Conservation (phyloP, 2,329 filamentous ascomycete genomes). For the Fusarium compactum region DNA sequence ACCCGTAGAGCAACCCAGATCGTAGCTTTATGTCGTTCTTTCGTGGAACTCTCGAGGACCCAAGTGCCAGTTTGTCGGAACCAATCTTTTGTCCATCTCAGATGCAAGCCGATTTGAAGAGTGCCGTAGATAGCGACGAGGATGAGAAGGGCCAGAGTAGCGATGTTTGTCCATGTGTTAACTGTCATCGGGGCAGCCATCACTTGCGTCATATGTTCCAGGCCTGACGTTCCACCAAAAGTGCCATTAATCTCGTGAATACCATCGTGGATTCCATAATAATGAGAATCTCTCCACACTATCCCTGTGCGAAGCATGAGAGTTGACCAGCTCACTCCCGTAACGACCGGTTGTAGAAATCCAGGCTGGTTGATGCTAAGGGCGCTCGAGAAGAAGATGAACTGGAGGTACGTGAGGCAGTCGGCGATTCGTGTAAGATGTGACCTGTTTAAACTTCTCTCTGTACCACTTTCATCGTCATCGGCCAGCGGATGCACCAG, state of each 20-base stretch:
- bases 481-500: slow-evolving; percentile 16
- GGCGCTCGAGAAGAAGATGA: slow-evolving; percentile 76
- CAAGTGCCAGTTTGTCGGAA: slow-evolving; percentile 52
- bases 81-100: slow-evolving; percentile 56
- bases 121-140: slow-evolving; percentile 70
- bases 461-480: slow-evolving; percentile 16
- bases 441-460: slow-evolving; percentile 8
- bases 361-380: slow-evolving; percentile 79
- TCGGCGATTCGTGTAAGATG: slow-evolving; percentile 53
- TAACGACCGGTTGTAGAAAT: slow-evolving; percentile 77
- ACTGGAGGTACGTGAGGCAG: slow-evolving; percentile 81
- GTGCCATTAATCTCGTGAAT: slow-evolving; percentile 76
- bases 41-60: slow-evolving; percentile 17
- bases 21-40: slow-evolving; percentile 55
- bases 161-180: slow-evolving; percentile 77
- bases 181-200: slow-evolving; percentile 72
- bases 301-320: slow-evolving; percentile 67
- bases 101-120: slow-evolving; percentile 55
- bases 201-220: slow-evolving; percentile 75
- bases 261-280: slow-evolving; percentile 58
- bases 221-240: slow-evolving; percentile 65
- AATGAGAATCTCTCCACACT: slow-evolving; percentile 39
- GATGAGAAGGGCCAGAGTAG: slow-evolving; percentile 70
- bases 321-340: slow-evolving; percentile 74
- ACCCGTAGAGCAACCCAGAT: slow-evolving; percentile 70